phyloP scores from a whole-genome alignment of 495 filamentous ascomycete species.

The Penicillium flavigenum region DNA sequence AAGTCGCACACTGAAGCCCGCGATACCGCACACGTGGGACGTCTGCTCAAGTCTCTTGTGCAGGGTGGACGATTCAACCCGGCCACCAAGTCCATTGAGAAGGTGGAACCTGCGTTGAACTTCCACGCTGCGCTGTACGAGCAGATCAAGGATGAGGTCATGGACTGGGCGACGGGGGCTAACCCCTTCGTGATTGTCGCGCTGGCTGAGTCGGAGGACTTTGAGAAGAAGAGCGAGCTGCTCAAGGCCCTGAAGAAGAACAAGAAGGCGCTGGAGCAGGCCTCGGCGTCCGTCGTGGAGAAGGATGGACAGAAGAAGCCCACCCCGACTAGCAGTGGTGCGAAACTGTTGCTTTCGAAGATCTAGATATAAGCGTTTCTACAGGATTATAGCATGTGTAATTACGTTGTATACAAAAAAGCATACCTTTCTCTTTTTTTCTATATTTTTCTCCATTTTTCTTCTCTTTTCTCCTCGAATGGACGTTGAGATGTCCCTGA shows the following conservation, averaged over 20 bases:
- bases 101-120: constrained; percentile 69
- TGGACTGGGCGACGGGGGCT: constrained; percentile 83
- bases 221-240: constrained; percentile 63
- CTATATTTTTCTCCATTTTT: background rate
- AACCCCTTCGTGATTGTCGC: constrained; percentile 80
- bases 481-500: background rate
- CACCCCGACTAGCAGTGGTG: constrained; percentile 42
- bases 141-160: constrained; percentile 67
- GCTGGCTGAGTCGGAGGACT: constrained; percentile 76
- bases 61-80: constrained; percentile 81
- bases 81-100: constrained; percentile 62
- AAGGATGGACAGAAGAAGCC: constrained; percentile 35
- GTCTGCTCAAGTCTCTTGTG: constrained; percentile 86
- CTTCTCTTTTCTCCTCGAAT: background rate
- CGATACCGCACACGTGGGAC: constrained; percentile 65
- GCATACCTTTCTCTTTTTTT: constrained; percentile 14
- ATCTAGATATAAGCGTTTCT: constrained; percentile 30
- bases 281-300: constrained; percentile 39
- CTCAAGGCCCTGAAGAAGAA: constrained; percentile 61
- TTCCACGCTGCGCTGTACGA: constrained; percentile 79
- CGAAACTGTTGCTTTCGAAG: constrained; percentile 48
- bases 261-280: constrained; percentile 53
- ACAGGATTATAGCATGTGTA: constrained; percentile 15
- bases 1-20: constrained; percentile 58
- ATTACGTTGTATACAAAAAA: constrained; percentile 21